Conservation (phyloP, 2,329 filamentous ascomycete genomes). For the Colletotrichum orchidophilum region DNA sequence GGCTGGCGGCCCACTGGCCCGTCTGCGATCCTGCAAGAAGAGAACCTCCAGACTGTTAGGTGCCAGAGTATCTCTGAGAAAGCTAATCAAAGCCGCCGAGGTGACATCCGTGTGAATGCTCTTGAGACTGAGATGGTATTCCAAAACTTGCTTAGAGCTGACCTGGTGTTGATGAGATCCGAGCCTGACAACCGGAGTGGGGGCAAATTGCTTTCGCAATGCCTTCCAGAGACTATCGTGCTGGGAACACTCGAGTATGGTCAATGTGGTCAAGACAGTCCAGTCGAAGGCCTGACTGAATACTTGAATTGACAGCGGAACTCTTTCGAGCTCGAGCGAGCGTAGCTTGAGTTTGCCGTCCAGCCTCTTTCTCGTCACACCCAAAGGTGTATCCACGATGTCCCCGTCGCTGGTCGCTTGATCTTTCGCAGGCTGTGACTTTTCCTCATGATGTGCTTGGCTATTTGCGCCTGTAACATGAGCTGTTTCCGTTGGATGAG, state of each 20-base stretch:
- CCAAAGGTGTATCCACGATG: background rate
- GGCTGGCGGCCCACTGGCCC: conserved; percentile 51
- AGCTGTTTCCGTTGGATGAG: background rate
- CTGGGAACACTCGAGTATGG: conserved; percentile 76
- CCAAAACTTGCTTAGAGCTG: conserved; percentile 47
- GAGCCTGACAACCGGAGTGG: conserved; percentile 43
- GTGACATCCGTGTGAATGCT: conserved; percentile 80
- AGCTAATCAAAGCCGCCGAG: conserved; percentile 73
- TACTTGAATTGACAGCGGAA: conserved; percentile 77
- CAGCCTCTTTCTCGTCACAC: conserved; percentile 49
- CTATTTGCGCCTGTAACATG: background rate
- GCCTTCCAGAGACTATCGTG: conserved; percentile 81
- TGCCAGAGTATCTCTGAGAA: conserved; percentile 79
- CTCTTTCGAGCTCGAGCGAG: conserved; percentile 77
- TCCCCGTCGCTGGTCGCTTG: background rate
- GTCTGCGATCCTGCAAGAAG: conserved; percentile 75
- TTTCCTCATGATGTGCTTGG: background rate
- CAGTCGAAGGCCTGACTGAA: conserved; percentile 78
- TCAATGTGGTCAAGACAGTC: conserved; percentile 75
- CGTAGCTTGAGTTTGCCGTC: conserved; percentile 73
- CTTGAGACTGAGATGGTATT: conserved; percentile 74
- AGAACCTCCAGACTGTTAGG: conserved; percentile 83
- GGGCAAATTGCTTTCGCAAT: conserved; percentile 70
- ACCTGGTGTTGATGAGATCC: conserved; percentile 26
- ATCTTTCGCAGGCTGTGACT: background rate